Conservation (phyloP, 768 basidiomycete species). For the Scleroderma bovista region DNA sequence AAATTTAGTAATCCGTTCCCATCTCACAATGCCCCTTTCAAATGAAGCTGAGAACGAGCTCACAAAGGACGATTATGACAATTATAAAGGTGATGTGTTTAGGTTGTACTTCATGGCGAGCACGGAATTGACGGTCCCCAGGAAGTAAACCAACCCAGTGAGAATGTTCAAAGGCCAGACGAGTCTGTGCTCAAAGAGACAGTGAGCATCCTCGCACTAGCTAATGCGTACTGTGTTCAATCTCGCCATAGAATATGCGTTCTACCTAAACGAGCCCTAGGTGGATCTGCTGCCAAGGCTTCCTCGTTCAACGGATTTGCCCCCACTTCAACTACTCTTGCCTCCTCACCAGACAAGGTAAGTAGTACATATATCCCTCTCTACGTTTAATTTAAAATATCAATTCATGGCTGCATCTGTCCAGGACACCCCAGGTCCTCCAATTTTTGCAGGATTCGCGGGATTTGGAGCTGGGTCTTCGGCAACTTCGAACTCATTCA, state of each 20-base stretch:
- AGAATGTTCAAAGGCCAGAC: conserved; percentile 56
- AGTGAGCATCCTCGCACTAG: conserved; percentile 35
- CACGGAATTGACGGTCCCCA: conserved; percentile 18
- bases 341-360: conserved; percentile 20
- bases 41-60: conserved; percentile 74
- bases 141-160: conserved; percentile 36
- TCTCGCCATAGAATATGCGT: conserved; percentile 49
- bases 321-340: conserved; percentile 20
- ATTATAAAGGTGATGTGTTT: conserved; percentile 34
- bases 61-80: conserved; percentile 46
- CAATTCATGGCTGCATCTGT: no score
- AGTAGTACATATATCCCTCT: conserved; percentile 12
- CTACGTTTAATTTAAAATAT: conserved; percentile 5
- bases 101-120: conserved; percentile 17
- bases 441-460: conserved; percentile 47
- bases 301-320: conserved; percentile 18
- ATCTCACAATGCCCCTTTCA: neutral
- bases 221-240: conserved; percentile 8
- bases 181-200: conserved; percentile 49
- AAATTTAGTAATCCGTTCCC: conserved; percentile 19
- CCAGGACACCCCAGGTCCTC: conserved; percentile 25
- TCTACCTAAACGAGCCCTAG: conserved; percentile 49
- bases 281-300: conserved; percentile 14
- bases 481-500: conserved; percentile 30
- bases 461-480: conserved; percentile 43